Conservation (phyloP, 805 yeast genomes). For the Danielia oregonensis region DNA sequence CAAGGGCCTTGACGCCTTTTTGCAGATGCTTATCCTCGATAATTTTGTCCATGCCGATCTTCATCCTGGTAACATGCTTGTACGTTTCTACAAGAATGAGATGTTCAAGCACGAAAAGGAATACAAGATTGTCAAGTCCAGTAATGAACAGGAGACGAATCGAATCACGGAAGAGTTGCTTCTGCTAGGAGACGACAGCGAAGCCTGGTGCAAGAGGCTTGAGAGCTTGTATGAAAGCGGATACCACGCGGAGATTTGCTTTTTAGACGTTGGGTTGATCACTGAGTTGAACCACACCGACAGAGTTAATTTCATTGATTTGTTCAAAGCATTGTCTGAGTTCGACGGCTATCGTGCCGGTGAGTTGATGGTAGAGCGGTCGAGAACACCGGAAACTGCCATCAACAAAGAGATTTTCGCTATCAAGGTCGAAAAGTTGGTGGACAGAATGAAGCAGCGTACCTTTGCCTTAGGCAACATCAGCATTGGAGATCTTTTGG, state of each 20-base stretch:
- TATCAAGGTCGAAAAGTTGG: conserved; percentile 78
- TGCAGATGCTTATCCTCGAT: conserved; percentile 88
- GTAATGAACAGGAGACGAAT: conserved; percentile 45
- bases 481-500: conserved; percentile 86
- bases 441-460: conserved; percentile 73
- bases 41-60: conserved; percentile 95
- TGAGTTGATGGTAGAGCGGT: conserved; percentile 90
- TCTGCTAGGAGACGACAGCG: conserved; percentile 28
- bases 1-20: conserved; percentile 83
- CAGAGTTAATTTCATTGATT: conserved; percentile 79
- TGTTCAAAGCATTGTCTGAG: conserved; percentile 82
- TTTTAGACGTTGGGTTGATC: conserved; percentile 89
- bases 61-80: conserved; percentile 94
- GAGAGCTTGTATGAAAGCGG: conserved; percentile 48
- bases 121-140: conserved; percentile 38
- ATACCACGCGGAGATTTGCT: conserved; percentile 81
- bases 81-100: conserved; percentile 58
- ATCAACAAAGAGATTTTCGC: conserved; percentile 83
- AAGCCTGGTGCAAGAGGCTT: conserved; percentile 47
- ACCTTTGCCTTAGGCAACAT: conserved; percentile 92
- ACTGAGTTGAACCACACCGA: conserved; percentile 80
- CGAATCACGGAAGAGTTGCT: conserved; percentile 41
- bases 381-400: conserved; percentile 92
- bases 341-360: conserved; percentile 96
- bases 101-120: conserved; percentile 39